Evolutionary conservation across 768 basidiomycete genomes (phyloP).

Genomic region (Mycena chlorophos): DNA sequence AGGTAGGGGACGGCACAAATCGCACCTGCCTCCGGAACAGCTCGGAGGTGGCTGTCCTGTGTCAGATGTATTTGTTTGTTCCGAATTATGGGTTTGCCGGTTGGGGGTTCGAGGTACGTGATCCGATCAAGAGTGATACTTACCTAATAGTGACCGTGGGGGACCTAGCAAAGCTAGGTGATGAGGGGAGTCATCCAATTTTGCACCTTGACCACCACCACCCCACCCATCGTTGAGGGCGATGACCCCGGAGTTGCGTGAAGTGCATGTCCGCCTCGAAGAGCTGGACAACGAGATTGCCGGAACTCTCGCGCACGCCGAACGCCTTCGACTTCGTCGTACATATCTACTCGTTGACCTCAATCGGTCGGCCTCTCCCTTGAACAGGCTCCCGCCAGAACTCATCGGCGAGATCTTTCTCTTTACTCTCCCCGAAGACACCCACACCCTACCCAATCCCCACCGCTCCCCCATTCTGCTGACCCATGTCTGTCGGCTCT

Average conservation of each 20-base stretch:
- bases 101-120: too few species aligned
- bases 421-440: conserved; percentile 2
- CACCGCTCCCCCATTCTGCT: conserved; percentile 9
- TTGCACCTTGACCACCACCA: too few species aligned
- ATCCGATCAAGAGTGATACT: too few species aligned
- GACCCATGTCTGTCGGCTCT: conserved; percentile 8
- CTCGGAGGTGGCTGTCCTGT: too few species aligned
- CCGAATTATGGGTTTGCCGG: too few species aligned
- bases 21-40: too few species aligned
- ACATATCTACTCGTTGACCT: conserved; percentile 5
- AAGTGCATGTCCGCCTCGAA: neutral
- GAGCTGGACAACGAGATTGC: conserved; percentile 13
- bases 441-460: conserved; percentile 1
- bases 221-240: too few species aligned
- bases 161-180: too few species aligned
- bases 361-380: conserved; percentile 4
- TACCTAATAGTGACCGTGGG: too few species aligned
- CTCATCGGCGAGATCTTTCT: conserved; percentile 16
- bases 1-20: too few species aligned
- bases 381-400: conserved; percentile 8
- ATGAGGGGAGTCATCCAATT: too few species aligned
- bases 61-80: too few species aligned
- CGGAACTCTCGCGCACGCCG: conserved; percentile 13
- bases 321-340: conserved; percentile 1
- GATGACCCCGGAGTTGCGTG: neutral